phyloP scores from a whole-genome alignment of 768 basidiomycete species.

The Tylopilus rubrobrunneus region DNA sequence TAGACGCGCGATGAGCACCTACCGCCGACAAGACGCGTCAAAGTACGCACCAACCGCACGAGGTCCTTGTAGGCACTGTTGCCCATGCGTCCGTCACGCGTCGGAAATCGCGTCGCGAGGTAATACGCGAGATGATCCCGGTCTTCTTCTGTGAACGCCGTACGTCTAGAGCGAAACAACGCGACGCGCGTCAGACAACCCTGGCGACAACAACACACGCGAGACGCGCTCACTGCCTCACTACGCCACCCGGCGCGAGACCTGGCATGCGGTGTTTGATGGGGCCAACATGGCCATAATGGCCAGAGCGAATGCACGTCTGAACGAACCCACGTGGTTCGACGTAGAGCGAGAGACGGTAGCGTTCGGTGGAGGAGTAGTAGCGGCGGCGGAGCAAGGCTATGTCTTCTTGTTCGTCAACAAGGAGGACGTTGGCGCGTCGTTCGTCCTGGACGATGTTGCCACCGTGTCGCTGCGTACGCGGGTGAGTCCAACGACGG shows the following conservation, averaged over 20 bases:
- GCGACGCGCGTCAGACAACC: background rate
- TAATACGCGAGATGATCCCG: constrained; percentile 42
- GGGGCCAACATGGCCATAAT: constrained; percentile 13
- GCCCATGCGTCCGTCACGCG: constrained; percentile 42
- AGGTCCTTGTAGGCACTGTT: constrained; percentile 44
- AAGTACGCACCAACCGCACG: constrained; percentile 43
- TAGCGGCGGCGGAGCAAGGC: constrained; percentile 22
- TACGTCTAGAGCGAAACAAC: constrained; percentile 14
- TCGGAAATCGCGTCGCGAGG: constrained; percentile 46
- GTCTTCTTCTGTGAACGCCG: constrained; percentile 38
- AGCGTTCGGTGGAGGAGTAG: constrained; percentile 18
- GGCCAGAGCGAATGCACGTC: constrained; percentile 12
- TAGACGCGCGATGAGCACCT: background rate
- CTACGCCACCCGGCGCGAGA: background rate
- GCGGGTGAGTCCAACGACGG: no score
- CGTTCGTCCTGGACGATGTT: constrained; percentile 13
- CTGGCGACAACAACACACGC: background rate
- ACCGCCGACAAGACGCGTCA: background rate
- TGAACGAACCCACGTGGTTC: constrained; percentile 27
- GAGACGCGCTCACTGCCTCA: constrained; percentile 14
- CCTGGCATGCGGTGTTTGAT: constrained; percentile 23
- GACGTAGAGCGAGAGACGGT: constrained; percentile 18
- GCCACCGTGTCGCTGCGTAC: constrained; percentile 20
- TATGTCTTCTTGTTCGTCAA: constrained; percentile 29
- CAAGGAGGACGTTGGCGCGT: constrained; percentile 23